A percentile compares a stretch with the other conserved stretches of the same genome.
These are phyloP conservation scores for Graphilbum sp. DNA, from an alignment of 2,329 filamentous ascomycete species.

Conservation along the genomic window DNA sequence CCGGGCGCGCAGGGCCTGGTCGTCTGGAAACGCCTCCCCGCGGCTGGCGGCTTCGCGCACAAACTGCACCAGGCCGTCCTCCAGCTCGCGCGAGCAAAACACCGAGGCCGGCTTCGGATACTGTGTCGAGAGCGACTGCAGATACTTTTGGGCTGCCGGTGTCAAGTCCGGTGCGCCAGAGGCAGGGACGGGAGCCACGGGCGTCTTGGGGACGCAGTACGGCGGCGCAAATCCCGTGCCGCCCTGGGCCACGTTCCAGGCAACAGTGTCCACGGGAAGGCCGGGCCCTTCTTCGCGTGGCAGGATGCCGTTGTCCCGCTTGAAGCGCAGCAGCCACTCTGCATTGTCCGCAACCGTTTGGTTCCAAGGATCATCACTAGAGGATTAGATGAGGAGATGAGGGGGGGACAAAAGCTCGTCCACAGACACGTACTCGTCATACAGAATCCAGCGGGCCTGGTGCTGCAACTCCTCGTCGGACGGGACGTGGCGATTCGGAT, in stretches of 20 bases:
- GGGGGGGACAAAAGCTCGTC: background rate
- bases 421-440: conserved; percentile 36
- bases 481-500: conserved; percentile 41
- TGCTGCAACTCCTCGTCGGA: conserved; percentile 47
- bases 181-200: conserved; percentile 17
- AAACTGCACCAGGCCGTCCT: conserved; percentile 33
- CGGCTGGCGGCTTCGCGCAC: conserved; percentile 21
- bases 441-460: conserved; percentile 46
- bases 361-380: conserved; percentile 46
- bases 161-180: conserved; percentile 21
- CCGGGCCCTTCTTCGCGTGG: conserved; percentile 32
- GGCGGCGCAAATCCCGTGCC: conserved; percentile 40
- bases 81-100: conserved; percentile 43
- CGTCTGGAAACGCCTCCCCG: conserved; percentile 27
- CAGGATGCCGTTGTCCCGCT: conserved; percentile 37
- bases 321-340: conserved; percentile 48
- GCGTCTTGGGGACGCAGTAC: conserved; percentile 28
- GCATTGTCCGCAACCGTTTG: conserved; percentile 46
- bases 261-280: conserved; percentile 19
- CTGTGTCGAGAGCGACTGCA: conserved; percentile 26
- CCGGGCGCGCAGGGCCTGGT: conserved; percentile 27
- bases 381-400: background rate
- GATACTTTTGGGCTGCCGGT: conserved; percentile 30
- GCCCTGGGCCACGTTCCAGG: conserved; percentile 32
- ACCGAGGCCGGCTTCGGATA: conserved; percentile 30